A percentile compares a stretch with the other conserved stretches of the same genome.
phyloP scores from a whole-genome alignment of 306 rosid species.

The Crotalaria pallida region DNA sequence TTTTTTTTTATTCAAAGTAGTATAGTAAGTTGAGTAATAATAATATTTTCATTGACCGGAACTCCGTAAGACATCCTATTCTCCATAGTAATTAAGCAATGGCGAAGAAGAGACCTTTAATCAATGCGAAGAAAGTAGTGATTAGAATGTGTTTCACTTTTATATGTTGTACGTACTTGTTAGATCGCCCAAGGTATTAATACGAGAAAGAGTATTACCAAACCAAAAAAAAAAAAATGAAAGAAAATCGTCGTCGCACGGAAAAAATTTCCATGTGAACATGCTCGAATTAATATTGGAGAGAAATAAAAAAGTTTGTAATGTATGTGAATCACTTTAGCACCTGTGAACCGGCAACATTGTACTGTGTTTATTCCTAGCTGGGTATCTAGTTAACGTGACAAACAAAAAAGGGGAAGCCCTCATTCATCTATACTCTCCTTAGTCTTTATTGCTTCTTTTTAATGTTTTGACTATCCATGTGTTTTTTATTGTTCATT shows the following conservation, averaged over 20 bases:
- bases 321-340: background rate
- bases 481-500: too few relatives aligned
- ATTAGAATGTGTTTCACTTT: background rate
- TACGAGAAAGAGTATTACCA: too few relatives aligned
- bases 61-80: background rate
- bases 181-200: background rate
- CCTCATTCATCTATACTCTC: background rate
- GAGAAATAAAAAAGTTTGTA: background rate
- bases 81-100: background rate
- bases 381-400: slow-evolving; percentile 5
- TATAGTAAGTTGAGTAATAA: background rate
- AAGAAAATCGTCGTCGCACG: too few relatives aligned
- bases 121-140: background rate
- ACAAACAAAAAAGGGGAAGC: background rate
- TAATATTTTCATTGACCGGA: slow-evolving; percentile 1
- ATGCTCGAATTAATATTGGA: background rate
- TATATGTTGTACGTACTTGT: background rate
- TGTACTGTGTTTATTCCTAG: background rate
- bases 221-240: too few relatives aligned
- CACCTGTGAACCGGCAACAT: background rate
- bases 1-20: too few relatives aligned
- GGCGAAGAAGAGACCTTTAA: background rate
- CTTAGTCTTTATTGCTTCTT: too few relatives aligned
- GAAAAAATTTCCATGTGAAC: background rate
- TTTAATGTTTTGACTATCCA: too few relatives aligned